Percentiles rank a stretch among this genome's conserved stretches.
phyloP scores from a whole-genome alignment of 164 flowering plant species.

The Nelumbo lutea region DNA sequence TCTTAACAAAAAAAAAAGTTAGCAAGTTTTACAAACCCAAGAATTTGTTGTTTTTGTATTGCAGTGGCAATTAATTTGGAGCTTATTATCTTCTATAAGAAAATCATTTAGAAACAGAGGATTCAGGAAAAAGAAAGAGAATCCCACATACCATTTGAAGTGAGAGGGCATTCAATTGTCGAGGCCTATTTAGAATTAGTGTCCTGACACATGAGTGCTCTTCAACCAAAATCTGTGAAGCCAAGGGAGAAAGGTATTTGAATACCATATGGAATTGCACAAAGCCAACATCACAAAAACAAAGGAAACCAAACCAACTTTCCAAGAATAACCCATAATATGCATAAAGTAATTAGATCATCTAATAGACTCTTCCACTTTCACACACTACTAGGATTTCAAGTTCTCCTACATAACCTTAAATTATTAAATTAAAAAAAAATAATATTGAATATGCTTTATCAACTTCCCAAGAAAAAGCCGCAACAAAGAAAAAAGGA shows the following conservation, averaged over 20 bases:
- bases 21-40: too few species aligned
- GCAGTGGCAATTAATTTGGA: too few species aligned
- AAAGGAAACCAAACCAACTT: too few species aligned
- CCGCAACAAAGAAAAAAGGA: too few species aligned
- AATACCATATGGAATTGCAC: not conserved
- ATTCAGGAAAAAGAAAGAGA: too few species aligned
- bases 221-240: slow-evolving; percentile 62
- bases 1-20: too few species aligned
- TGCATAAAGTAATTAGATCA: not conserved
- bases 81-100: too few species aligned
- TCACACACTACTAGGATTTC: too few species aligned
- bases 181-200: slow-evolving; percentile 62
- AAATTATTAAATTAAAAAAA: not conserved
- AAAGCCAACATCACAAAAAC: not conserved
- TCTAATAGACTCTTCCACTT: not conserved
- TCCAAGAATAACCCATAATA: not conserved
- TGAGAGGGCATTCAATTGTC: slow-evolving; percentile 74
- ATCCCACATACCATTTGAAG: slow-evolving; percentile 51
- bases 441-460: too few species aligned
- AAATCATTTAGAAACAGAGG: too few species aligned
- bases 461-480: too few species aligned
- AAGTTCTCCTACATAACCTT: not conserved
- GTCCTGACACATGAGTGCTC: slow-evolving; percentile 33
- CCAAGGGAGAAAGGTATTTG: not conserved
- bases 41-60: too few species aligned